Percentiles rank a stretch among this genome's conserved stretches.
These are phyloP conservation scores for Alectoria sarmentosa DNA, from an alignment of 495 filamentous ascomycete genomes.

Conservation along the genomic window DNA sequence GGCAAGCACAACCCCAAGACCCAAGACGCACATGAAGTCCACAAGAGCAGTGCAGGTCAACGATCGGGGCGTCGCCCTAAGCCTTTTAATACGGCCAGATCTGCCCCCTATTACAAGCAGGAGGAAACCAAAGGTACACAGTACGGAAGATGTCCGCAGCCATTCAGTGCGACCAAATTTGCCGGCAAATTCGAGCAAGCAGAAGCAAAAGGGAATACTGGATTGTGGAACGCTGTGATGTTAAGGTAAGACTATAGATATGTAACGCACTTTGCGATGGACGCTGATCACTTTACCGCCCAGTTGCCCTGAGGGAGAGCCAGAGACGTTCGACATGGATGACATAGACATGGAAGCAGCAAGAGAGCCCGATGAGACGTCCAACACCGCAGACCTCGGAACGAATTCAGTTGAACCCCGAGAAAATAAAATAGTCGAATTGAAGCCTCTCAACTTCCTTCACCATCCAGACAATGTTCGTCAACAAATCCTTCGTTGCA, in stretches of 20 bases:
- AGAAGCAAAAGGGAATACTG: background rate
- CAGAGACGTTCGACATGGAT: background rate
- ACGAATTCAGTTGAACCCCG: background rate
- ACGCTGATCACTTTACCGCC: background rate
- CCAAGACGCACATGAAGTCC: no score
- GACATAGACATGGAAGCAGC: background rate
- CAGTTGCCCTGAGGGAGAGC: background rate
- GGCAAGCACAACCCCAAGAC: background rate
- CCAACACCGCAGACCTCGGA: background rate
- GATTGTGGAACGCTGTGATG: background rate
- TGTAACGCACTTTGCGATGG: background rate
- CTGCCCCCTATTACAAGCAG: background rate
- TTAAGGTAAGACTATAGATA: background rate
- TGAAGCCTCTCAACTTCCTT: background rate
- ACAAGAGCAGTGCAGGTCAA: background rate
- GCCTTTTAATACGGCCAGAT: background rate
- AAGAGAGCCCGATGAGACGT: background rate
- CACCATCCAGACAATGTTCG: background rate
- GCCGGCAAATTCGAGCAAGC: background rate
- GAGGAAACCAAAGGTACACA: background rate
- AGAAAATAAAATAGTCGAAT: background rate
- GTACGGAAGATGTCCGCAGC: background rate
- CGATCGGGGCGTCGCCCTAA: background rate
- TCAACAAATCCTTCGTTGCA: background rate
- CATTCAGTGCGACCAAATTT: background rate